Evolutionary conservation across 2,329 filamentous ascomycete genomes (phyloP).

Genomic region (Sarocladiaceae sp.): DNA sequence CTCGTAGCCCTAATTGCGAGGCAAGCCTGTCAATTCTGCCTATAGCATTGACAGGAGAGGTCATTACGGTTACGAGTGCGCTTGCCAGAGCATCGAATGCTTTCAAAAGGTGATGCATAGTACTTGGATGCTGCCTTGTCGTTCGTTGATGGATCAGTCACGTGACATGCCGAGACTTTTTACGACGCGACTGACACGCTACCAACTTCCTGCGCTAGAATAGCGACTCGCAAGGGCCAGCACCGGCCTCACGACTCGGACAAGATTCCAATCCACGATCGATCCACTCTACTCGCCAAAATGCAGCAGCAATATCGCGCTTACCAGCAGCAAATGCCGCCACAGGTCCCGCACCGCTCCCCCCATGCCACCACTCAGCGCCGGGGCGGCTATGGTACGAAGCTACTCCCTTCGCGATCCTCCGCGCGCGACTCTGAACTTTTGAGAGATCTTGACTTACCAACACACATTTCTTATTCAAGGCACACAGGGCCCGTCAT

Average conservation of each 20-base stretch:
- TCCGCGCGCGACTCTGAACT: constrained; percentile 6
- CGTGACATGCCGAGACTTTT: constrained; percentile 20
- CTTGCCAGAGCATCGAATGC: too few relatives aligned
- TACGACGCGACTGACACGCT: constrained; percentile 3
- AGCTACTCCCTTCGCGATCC: constrained; percentile 7
- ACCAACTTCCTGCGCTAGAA: constrained; percentile 10
- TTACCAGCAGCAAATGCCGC: constrained; percentile 46
- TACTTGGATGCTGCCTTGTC: too few relatives aligned
- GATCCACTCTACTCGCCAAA: constrained; percentile 18
- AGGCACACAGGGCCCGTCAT: constrained; percentile 8
- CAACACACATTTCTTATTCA: constrained; percentile 10
- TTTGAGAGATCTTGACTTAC: constrained; percentile 1
- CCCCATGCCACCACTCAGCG: constrained; percentile 44
- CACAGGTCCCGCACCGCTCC: constrained; percentile 42
- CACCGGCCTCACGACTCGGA: constrained; percentile 8
- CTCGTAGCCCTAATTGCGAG: too few relatives aligned
- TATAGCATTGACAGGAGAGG: too few relatives aligned
- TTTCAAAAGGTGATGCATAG: too few relatives aligned
- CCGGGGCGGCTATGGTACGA: constrained; percentile 50
- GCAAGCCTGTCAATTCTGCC: too few relatives aligned
- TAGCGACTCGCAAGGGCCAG: constrained; percentile 12
- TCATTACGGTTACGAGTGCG: too few relatives aligned
- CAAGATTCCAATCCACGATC: constrained; percentile 11
- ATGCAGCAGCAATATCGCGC: constrained; percentile 53
- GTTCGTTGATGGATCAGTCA: too few relatives aligned